Percentiles rank a stretch among this genome's conserved stretches.
phyloP scores from a whole-genome alignment of 805 yeast genomes.

The Kurtzmaniella cleridarum region DNA sequence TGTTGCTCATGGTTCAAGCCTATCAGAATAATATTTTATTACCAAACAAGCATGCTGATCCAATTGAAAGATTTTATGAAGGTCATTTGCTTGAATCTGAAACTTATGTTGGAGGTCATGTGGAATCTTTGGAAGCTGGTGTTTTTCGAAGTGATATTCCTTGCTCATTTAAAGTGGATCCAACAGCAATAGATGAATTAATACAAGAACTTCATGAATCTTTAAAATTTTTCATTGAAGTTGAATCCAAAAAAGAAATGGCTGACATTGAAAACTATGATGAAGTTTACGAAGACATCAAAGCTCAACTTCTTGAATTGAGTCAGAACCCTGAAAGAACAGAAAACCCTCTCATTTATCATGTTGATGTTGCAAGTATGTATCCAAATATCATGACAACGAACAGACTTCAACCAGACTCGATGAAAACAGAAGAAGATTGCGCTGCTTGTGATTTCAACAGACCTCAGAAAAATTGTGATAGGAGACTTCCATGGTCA shows the following conservation, averaged over 20 bases:
- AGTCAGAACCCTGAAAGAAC: slow-evolving; percentile 56
- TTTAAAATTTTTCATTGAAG: slow-evolving; percentile 74
- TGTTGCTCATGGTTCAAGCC: slow-evolving; percentile 96
- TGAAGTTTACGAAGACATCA: slow-evolving; percentile 61
- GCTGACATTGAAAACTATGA: slow-evolving; percentile 78
- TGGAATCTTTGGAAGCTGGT: slow-evolving; percentile 95
- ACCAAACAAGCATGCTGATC: slow-evolving; percentile 93
- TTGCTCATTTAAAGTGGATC: slow-evolving; percentile 70
- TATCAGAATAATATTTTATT: slow-evolving; percentile 68
- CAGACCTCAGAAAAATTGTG: slow-evolving; percentile 91
- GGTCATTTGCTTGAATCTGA: slow-evolving; percentile 93
- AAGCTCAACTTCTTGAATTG: slow-evolving; percentile 49
- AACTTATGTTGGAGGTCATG: slow-evolving; percentile 98
- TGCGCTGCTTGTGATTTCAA: slow-evolving; percentile 98
- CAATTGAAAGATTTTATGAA: slow-evolving; percentile 89
- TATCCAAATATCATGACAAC: slow-evolving; percentile 98
- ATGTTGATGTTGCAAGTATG: slow-evolving; percentile 99
- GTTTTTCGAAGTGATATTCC: slow-evolving; percentile 89
- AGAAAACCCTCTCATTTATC: slow-evolving; percentile 87
- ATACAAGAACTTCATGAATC: slow-evolving; percentile 69
- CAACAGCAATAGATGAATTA: slow-evolving; percentile 77
- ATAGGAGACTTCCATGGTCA: slow-evolving; percentile 87
- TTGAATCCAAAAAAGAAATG: slow-evolving; percentile 68
- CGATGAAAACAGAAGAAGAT: slow-evolving; percentile 90
- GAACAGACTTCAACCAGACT: slow-evolving; percentile 94